Evolutionary conservation across 805 yeast species (phyloP), one percentile per base, ranked within the genome.

Genomic region (Ascoidea asiatica): DNA sequence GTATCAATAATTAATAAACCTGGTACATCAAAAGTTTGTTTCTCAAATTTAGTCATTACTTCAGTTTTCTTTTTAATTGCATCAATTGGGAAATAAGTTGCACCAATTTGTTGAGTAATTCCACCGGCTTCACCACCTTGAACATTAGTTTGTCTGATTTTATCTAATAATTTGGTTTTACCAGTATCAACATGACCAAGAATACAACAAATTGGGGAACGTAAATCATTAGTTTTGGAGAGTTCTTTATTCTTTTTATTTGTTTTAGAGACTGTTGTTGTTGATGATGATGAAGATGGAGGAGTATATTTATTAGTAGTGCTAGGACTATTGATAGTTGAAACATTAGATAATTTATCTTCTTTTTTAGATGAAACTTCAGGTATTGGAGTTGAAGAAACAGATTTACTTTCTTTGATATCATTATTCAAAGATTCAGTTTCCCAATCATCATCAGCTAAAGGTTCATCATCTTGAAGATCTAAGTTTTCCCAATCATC

Each of bases 111-210:
- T 75, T 92, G 99, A 52, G 99, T 92, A 63, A 92, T 92, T 72
- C 99, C 99, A 72, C 99, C 99, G 45, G 99, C 99, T 70, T 92
- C 99, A 60, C 98, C 99, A 63, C 97, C 99, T 71, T 92, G 99
- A 49, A 92, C 99, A 60, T 92, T 92, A 38, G 97, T 92, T 70
- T 90, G 97, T 70, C 99, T 90, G 55, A 92, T 81, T 66, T 92
- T 92, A 62, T 92, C 99, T 62, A 92, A 73, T 52, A 92, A 75
- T 63, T 92, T 92, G 53, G 99, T 92, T 67, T 92, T 92, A 80
- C 99, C 99, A 47, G 98, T 92, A 74, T 92, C 99, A 66, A 92
- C 99, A 72, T 92, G 99, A 62, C 99, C 99, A 64, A 92, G 75
- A 58, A 92, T 92, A 82, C 96, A 88, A 66, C 98, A 92, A 62